phyloP scores from a whole-genome alignment of 73 alveolate genomes.

The Effrenium voratum region DNA sequence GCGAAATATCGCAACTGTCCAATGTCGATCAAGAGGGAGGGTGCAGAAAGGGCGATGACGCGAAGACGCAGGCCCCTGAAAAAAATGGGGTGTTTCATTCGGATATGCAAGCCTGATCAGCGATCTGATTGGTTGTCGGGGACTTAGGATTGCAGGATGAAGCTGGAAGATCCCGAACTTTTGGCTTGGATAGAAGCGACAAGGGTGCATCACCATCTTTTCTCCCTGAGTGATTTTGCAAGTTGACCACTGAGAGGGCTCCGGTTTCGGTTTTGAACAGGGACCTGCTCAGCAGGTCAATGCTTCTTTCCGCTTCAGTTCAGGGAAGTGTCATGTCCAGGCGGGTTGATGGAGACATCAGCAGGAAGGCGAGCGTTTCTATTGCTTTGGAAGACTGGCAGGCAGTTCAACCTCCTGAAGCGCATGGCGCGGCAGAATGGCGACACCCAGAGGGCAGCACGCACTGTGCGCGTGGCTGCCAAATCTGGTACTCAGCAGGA shows the following conservation, averaged over 20 bases:
- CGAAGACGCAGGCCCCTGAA: neutral
- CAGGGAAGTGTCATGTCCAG: neutral
- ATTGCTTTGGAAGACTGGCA: neutral
- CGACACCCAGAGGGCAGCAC: slow-evolving; percentile 33
- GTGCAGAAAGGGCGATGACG: too few species aligned
- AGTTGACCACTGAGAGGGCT: neutral
- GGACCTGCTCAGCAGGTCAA: neutral
- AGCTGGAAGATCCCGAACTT: too few species aligned
- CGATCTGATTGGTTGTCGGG: too few species aligned
- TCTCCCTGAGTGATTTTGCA: too few species aligned
- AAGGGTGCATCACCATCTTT: too few species aligned
- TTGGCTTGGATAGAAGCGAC: too few species aligned
- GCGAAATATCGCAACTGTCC: too few species aligned
- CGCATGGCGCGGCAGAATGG: slow-evolving; percentile 78
- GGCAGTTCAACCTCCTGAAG: slow-evolving; percentile 48
- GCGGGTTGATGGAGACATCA: neutral
- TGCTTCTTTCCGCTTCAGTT: too few species aligned
- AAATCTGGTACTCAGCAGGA: neutral
- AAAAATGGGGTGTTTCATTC: neutral
- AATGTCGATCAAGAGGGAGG: too few species aligned
- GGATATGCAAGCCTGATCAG: too few species aligned
- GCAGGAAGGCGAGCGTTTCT: neutral
- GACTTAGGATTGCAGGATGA: too few species aligned
- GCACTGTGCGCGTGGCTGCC: slow-evolving; percentile 13
- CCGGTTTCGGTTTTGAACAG: neutral